A percentile compares a stretch with the other conserved stretches of the same genome.
Conservation (phyloP, 768 basidiomycete species). For the Scleroderma citrinum region DNA sequence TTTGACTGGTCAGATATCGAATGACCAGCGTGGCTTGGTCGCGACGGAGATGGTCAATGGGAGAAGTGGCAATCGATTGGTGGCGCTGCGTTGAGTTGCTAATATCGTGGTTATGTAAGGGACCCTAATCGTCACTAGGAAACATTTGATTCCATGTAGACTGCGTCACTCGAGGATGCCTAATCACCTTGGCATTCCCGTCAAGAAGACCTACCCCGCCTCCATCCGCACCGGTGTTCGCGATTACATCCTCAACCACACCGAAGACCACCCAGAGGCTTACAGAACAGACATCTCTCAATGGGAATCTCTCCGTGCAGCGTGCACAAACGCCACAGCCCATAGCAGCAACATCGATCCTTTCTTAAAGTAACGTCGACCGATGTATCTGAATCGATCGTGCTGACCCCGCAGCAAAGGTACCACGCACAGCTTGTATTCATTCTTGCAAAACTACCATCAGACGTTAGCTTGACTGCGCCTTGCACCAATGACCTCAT, state of each 20-base stretch:
- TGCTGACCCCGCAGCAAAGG: conserved; percentile 33
- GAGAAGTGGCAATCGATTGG: no score
- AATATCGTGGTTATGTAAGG: not conserved
- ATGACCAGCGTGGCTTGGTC: no score
- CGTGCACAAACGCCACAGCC: conserved; percentile 46
- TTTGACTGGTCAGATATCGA: no score
- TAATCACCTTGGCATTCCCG: conserved; percentile 69
- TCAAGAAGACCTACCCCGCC: conserved; percentile 61
- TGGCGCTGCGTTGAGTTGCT: no score
- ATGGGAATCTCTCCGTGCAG: conserved; percentile 64
- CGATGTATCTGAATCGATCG: conserved; percentile 2
- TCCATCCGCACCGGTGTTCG: conserved; percentile 51
- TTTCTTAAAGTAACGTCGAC: conserved; percentile 55
- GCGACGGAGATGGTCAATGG: no score
- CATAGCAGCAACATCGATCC: conserved; percentile 46
- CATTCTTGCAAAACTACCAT: conserved; percentile 78
- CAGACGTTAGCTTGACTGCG: conserved; percentile 47
- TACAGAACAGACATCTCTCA: conserved; percentile 71
- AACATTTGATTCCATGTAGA: no score
- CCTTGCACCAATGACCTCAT: conserved; percentile 3
- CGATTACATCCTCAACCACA: conserved; percentile 61
- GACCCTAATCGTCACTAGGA: not conserved
- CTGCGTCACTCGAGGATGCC: conserved; percentile 66
- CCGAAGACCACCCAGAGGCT: conserved; percentile 75
- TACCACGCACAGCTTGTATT: conserved; percentile 90